These are phyloP conservation scores for Nitzschia inconspicua DNA, from an alignment of 108 stramenopile species.

Conservation along the genomic window DNA sequence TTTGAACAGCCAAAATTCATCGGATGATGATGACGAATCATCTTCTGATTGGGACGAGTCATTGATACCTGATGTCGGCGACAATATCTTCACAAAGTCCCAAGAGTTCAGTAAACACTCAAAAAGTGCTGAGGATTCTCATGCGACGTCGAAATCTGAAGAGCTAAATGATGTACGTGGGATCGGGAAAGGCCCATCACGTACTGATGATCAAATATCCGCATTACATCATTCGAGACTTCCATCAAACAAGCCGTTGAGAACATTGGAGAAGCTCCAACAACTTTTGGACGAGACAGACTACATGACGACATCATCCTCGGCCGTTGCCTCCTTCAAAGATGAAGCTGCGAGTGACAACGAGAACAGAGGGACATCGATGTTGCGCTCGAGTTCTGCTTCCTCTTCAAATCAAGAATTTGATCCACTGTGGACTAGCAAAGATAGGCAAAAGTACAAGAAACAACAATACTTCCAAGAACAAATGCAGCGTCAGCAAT, in stretches of 20 bases:
- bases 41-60: slow-evolving; percentile 12
- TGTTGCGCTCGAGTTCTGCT: too few relatives aligned
- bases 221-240: not conserved
- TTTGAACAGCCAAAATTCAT: not conserved
- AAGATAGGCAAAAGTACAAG: slow-evolving; percentile 48
- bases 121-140: not conserved
- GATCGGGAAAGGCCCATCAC: too few relatives aligned
- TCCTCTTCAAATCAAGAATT: not conserved
- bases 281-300: slow-evolving; percentile 85
- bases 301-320: slow-evolving; percentile 52
- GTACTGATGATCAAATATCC: too few relatives aligned
- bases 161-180: not conserved
- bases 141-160: not conserved
- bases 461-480: slow-evolving; percentile 38
- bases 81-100: not conserved
- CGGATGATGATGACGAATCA: slow-evolving; percentile 8
- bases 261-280: slow-evolving; percentile 74
- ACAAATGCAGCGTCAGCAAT: slow-evolving; percentile 26
- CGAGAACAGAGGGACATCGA: not conserved
- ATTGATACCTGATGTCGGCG: not conserved
- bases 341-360: not conserved
- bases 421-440: slow-evolving; percentile 69
- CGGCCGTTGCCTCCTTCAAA: not conserved
- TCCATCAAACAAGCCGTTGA: slow-evolving; percentile 42
- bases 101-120: not conserved